Evolutionary conservation across 306 rosid genomes (phyloP).

Genomic region (Gynostemma pentaphyllum): DNA sequence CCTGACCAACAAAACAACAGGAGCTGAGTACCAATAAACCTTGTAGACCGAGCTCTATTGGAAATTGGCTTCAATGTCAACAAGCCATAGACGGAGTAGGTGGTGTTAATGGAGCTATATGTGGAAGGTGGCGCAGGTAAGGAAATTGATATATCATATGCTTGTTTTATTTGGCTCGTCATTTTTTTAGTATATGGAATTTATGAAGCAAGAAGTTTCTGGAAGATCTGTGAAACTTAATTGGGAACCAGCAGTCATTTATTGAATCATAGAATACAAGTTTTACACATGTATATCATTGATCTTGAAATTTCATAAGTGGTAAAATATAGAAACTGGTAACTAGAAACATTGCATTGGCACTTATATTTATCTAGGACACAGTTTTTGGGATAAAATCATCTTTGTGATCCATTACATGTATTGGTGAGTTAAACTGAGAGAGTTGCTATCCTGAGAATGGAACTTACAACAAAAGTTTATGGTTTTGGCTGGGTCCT

Average conservation of each 20-base stretch:
- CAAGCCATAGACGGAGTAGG: slow-evolving; percentile 30
- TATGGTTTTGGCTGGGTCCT: no score
- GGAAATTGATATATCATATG: not conserved
- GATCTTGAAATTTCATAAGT: no score
- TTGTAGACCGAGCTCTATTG: slow-evolving; percentile 29
- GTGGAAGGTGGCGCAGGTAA: slow-evolving; percentile 97
- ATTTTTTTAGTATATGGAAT: no score
- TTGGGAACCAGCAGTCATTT: not conserved
- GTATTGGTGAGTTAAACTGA: not conserved
- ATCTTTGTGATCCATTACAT: not conserved
- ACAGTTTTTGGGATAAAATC: not conserved
- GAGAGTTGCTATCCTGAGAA: not conserved
- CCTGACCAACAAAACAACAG: slow-evolving; percentile 21
- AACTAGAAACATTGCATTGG: not conserved
- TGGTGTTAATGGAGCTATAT: slow-evolving; percentile 33
- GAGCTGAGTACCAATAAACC: slow-evolving; percentile 30
- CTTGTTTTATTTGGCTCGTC: not conserved
- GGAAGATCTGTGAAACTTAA: not conserved
- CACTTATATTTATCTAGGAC: not conserved
- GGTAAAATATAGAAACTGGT: no score
- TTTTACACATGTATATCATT: no score
- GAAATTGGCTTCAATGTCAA: slow-evolving; percentile 89
- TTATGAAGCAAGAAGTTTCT: not conserved
- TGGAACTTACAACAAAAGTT: no score
- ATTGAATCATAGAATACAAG: not conserved